These are phyloP conservation scores for Beauveria asiatica DNA, from an alignment of 2,329 filamentous ascomycete species.

Conservation along the genomic window DNA sequence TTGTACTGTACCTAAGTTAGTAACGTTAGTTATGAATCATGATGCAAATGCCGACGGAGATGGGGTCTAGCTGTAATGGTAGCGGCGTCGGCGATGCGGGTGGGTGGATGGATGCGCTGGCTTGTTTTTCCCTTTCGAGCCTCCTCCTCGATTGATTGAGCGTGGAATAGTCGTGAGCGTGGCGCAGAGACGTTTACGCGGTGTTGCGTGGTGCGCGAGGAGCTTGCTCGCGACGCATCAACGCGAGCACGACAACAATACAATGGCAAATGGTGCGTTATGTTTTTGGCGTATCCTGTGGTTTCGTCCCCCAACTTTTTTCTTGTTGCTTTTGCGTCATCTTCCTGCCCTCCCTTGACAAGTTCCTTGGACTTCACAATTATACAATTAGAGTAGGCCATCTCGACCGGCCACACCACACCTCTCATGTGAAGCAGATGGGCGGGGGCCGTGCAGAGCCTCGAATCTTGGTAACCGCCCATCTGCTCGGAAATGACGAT, in stretches of 20 bases:
- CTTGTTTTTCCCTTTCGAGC: too few species aligned
- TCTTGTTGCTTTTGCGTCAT: too few species aligned
- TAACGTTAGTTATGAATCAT: too few species aligned
- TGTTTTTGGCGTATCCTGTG: too few species aligned
- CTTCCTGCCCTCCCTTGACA: too few species aligned
- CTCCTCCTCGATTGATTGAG: too few species aligned
- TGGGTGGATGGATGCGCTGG: background rate
- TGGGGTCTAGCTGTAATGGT: background rate
- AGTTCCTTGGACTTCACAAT: too few species aligned
- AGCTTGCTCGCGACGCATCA: background rate
- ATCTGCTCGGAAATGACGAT: background rate
- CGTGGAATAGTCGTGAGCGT: background rate
- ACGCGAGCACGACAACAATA: background rate
- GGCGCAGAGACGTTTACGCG: background rate
- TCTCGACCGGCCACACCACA: background rate
- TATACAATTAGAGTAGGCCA: background rate
- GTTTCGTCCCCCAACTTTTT: too few species aligned
- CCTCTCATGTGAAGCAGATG: background rate
- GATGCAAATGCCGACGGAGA: background rate
- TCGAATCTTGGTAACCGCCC: conserved; percentile 9
- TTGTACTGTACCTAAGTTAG: too few species aligned
- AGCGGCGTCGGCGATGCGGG: background rate
- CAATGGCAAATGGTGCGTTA: background rate
- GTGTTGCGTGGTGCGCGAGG: background rate
- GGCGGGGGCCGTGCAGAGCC: conserved; percentile 9